Evolutionary conservation across 805 yeast genomes (phyloP).

Genomic region (Myxozyma melibiosi): DNA sequence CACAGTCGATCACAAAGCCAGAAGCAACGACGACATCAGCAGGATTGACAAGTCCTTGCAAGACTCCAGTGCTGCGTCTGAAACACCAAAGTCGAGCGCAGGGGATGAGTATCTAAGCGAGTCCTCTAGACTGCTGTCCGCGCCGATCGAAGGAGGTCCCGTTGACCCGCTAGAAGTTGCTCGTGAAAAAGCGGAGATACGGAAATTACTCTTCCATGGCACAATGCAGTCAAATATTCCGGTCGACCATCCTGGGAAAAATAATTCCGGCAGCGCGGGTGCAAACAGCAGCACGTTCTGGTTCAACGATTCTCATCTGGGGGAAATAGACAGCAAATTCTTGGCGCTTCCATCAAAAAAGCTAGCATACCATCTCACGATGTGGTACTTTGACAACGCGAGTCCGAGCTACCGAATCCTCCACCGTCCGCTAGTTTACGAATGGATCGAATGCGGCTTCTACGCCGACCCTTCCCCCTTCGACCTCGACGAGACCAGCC

Average conservation of each 20-base stretch:
- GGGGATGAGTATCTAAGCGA: not conserved
- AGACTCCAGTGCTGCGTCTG: too few relatives aligned
- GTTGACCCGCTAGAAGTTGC: not conserved
- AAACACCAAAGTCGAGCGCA: not conserved
- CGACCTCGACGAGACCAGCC: slow-evolving; percentile 1
- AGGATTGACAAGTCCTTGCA: slow-evolving; percentile 1
- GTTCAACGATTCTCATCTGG: slow-evolving; percentile 8
- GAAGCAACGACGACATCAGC: slow-evolving; percentile 1
- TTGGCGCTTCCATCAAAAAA: slow-evolving; percentile 25
- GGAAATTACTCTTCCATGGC: slow-evolving; percentile 6
- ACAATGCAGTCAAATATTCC: not conserved
- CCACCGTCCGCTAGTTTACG: slow-evolving; percentile 26
- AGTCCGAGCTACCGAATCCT: slow-evolving; percentile 26
- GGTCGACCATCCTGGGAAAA: not conserved
- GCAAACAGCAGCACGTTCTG: not conserved
- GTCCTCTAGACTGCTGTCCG: not conserved
- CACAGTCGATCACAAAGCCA: not conserved
- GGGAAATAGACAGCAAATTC: slow-evolving; percentile 20
- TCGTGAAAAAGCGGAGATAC: not conserved
- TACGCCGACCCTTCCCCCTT: slow-evolving; percentile 16
- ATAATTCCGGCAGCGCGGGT: not conserved
- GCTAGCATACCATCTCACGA: slow-evolving; percentile 13
- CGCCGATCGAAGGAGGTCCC: not conserved
- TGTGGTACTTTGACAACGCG: slow-evolving; percentile 31
- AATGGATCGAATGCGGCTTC: slow-evolving; percentile 29